Conservation (phyloP, 495 filamentous ascomycete species). For the Penicillium lividum region DNA sequence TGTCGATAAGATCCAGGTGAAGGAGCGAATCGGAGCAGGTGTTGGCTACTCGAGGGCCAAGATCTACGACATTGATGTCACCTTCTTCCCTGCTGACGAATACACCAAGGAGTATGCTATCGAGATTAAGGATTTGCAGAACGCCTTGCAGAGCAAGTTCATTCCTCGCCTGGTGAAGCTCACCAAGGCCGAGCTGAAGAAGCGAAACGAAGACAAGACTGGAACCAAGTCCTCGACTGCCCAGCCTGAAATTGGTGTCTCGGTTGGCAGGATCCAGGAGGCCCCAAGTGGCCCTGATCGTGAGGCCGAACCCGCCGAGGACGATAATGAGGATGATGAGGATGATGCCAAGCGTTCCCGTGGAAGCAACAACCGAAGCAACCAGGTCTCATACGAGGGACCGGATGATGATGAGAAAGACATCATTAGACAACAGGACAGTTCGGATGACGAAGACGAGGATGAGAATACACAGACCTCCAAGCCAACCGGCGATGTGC, state of each 20-base stretch:
- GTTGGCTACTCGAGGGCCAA: conserved; percentile 68
- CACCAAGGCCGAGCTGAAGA: conserved; percentile 75
- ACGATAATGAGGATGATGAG: conserved; percentile 74
- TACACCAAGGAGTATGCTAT: conserved; percentile 88
- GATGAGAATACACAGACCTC: conserved; percentile 43
- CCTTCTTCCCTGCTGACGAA: conserved; percentile 81
- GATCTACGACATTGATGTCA: conserved; percentile 77
- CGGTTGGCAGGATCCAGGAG: conserved; percentile 68
- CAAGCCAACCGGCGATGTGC: conserved; percentile 23
- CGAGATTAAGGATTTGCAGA: conserved; percentile 68
- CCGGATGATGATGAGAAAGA: conserved; percentile 89
- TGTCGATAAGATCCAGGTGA: conserved; percentile 77
- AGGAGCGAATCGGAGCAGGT: conserved; percentile 71
- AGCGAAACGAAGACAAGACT: conserved; percentile 66
- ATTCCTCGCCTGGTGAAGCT: conserved; percentile 66
- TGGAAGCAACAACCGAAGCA: conserved; percentile 67
- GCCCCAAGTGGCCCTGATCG: conserved; percentile 49
- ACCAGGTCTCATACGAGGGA: conserved; percentile 84
- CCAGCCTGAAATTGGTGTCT: conserved; percentile 78
- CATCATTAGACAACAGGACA: conserved; percentile 55
- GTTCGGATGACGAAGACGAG: conserved; percentile 43
- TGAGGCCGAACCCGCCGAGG: conserved; percentile 66
- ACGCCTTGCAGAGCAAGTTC: conserved; percentile 77
- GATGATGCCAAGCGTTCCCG: conserved; percentile 85
- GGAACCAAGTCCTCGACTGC: conserved; percentile 62